Evolutionary conservation across 1,139 yeast genomes (phyloP), one percentile per base, ranked within the genome.

Genomic region (Magnusiomyces ingens): DNA sequence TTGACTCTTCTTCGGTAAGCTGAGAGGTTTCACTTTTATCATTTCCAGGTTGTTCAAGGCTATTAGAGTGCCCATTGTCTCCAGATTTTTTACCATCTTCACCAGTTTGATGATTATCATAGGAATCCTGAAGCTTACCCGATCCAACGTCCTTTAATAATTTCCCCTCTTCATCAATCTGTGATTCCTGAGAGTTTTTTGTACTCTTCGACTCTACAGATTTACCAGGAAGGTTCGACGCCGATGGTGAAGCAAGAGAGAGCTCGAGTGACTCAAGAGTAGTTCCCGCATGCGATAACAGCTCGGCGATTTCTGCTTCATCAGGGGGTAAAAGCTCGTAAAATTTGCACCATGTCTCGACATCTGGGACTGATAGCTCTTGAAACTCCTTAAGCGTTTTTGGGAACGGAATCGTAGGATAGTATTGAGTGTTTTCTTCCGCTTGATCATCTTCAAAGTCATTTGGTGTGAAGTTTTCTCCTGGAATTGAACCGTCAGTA

Each of bases 401-500:
- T 3, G 97, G 97, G 67, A 83, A 85, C 2, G 44, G 37, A 4
- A n/a, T 36, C 10, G 17, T 29, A 15, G 3, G 12, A 15, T 15
- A 8, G 3, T 35, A 11, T 19, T 51, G 55, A n/a, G 50, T 13
- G n/a, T 35, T 40, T 38, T 56, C 52, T 12, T 56, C 56, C 15
- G 71, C 58, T 6, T 73, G 70, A 26, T 19, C 35, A 2, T 21
- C 21, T 35, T 46, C 32, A 8, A 29, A 3, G 18, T 32, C 13
- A 8, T 35, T 17, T 12, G 36, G 26, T 12, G 53, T 53, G 36
- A 59, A 60, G 13, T 45, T 53, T 32, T 55, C 58, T 15, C 52
- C 55, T 1, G 91, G 87, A 45, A 75, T 74, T 47, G 82, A 89
- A 15, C 96, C 96, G 64, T 88, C 94, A 29, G 80, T 75, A 60